Percentiles rank a stretch among this genome's conserved stretches.
Conservation (phyloP, 2,329 filamentous ascomycete genomes). For the Diplocarpon rosae region DNA sequence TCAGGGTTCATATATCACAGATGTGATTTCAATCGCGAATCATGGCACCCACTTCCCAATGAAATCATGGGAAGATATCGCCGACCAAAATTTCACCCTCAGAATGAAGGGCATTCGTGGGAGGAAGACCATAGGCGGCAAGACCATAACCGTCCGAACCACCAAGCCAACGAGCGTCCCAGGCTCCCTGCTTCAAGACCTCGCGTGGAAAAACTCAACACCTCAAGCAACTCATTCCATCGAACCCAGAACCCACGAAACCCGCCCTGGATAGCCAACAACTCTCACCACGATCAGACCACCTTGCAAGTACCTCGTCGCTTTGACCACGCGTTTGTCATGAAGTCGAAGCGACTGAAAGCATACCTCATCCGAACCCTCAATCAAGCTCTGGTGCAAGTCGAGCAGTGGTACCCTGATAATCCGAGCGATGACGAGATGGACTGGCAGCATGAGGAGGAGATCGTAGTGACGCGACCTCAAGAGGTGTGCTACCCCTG, state of each 20-base stretch:
- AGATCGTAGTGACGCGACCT: slow-evolving; percentile 10
- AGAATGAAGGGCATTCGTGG: background rate
- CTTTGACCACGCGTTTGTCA: slow-evolving; percentile 3
- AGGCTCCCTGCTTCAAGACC: background rate
- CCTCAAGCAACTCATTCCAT: background rate
- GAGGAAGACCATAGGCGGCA: background rate
- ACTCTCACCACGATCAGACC: background rate
- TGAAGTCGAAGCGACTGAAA: slow-evolving; percentile 9
- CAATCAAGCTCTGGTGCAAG: slow-evolving; percentile 4
- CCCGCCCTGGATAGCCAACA: background rate
- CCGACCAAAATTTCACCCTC: background rate
- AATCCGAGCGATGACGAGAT: slow-evolving; percentile 18
- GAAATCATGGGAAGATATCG: slow-evolving; percentile 2
- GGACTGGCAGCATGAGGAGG: slow-evolving; percentile 19
- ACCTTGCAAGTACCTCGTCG: background rate
- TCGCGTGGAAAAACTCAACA: background rate
- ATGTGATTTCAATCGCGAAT: background rate
- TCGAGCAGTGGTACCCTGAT: slow-evolving; percentile 18
- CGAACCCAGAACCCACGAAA: background rate
- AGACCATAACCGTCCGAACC: background rate
- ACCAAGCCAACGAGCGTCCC: background rate
- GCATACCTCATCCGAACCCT: slow-evolving; percentile 2
- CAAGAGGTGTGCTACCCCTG: background rate
- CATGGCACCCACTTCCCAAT: background rate
- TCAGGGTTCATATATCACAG: slow-evolving; percentile 1